Percentiles rank a stretch among this genome's conserved stretches.
Conservation (phyloP, 176 grass and related monocot genomes). For the Carex cristatella region DNA sequence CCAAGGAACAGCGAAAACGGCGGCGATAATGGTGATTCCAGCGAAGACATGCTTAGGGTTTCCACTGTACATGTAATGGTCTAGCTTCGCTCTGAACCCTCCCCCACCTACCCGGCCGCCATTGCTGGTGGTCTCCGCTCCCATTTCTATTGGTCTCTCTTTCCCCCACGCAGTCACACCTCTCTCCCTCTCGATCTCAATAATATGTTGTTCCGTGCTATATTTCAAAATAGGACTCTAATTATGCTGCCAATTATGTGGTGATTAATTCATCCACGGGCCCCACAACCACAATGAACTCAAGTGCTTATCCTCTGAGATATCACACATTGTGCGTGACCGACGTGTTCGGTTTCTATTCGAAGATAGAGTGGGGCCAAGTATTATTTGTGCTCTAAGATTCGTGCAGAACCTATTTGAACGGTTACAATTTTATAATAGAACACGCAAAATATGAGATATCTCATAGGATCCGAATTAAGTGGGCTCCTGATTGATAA, state of each 20-base stretch:
- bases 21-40: conserved; percentile 63
- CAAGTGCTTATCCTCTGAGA: too few species aligned
- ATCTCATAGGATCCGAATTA: too few species aligned
- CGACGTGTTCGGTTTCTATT: too few species aligned
- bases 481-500: too few species aligned
- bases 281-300: background rate
- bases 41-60: conserved; percentile 89
- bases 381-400: too few species aligned
- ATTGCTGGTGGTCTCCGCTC: conserved; percentile 23
- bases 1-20: conserved; percentile 73
- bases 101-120: conserved; percentile 22
- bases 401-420: too few species aligned
- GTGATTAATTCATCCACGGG: background rate
- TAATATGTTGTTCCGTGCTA: background rate
- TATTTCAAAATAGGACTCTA: background rate
- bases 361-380: too few species aligned
- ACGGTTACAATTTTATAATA: too few species aligned
- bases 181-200: background rate
- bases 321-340: too few species aligned
- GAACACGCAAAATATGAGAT: too few species aligned
- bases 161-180: background rate
- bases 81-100: conserved; percentile 48
- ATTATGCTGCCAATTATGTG: background rate
- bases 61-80: conserved; percentile 81
- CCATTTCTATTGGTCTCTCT: conserved; percentile 9